Evolutionary conservation across 2,329 filamentous ascomycete genomes (phyloP).

Genomic region (Monosporascus sp.): DNA sequence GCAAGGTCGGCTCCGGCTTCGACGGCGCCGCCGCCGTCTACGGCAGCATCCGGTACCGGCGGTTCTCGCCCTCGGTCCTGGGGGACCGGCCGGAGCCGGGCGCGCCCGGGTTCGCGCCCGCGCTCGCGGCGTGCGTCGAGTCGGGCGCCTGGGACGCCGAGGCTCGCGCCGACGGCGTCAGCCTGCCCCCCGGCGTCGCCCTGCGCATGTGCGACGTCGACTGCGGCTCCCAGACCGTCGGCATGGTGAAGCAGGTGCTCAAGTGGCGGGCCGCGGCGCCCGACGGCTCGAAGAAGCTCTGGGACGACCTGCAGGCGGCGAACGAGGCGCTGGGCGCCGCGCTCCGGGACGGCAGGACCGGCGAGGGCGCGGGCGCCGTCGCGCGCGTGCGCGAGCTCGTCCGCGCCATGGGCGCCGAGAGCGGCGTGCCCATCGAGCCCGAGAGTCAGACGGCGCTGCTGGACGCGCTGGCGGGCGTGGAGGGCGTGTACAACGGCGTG

Average conservation of each 20-base stretch:
- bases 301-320: slow-evolving; percentile 66
- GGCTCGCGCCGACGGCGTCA: slow-evolving; percentile 63
- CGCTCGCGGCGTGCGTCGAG: slow-evolving; percentile 59
- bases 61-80: slow-evolving; percentile 82
- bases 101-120: slow-evolving; percentile 58
- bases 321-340: slow-evolving; percentile 68
- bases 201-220: slow-evolving; percentile 95
- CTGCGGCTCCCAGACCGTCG: slow-evolving; percentile 86
- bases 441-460: slow-evolving; percentile 77
- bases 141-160: slow-evolving; percentile 71
- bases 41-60: slow-evolving; percentile 82
- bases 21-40: slow-evolving; percentile 92
- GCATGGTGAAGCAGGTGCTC: slow-evolving; percentile 92
- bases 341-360: slow-evolving; percentile 46
- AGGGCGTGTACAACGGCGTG: slow-evolving; percentile 83
- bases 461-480: slow-evolving; percentile 63
- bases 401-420: slow-evolving; percentile 67
- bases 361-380: slow-evolving; percentile 42
- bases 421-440: slow-evolving; percentile 85
- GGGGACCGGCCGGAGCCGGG: slow-evolving; percentile 61
- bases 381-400: slow-evolving; percentile 56
- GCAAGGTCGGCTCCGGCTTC: slow-evolving; percentile 93
- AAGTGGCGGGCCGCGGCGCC: slow-evolving; percentile 67
- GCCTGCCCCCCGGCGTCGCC: slow-evolving; percentile 66
- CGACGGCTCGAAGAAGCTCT: slow-evolving; percentile 62